phyloP scores from a whole-genome alignment of 148 eudicot genomes.

The Rheum nobile region DNA sequence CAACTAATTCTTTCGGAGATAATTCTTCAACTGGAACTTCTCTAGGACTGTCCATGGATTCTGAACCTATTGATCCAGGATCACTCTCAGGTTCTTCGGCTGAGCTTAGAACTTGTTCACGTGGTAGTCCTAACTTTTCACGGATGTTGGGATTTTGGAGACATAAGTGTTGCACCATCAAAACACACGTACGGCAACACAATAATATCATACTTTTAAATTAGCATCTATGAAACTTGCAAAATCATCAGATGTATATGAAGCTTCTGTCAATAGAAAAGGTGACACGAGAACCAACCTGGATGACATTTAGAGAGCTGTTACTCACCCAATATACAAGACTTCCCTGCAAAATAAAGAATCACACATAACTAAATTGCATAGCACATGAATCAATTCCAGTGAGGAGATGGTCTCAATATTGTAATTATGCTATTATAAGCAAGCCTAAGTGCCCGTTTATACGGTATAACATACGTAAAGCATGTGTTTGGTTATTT shows the following conservation, averaged over 20 bases:
- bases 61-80: conserved; percentile 11
- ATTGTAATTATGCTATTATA: conserved; percentile 1
- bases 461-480: too few species aligned
- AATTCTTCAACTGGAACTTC: conserved; percentile 32
- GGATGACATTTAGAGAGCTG: too few species aligned
- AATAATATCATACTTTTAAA: not conserved
- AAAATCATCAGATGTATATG: not conserved
- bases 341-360: too few species aligned
- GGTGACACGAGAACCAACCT: conserved; percentile 33
- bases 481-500: too few species aligned
- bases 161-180: too few species aligned
- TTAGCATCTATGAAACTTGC: not conserved
- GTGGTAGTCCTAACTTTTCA: too few species aligned
- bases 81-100: conserved; percentile 17
- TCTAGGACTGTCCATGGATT: conserved; percentile 22
- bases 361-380: too few species aligned
- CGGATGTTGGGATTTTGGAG: too few species aligned
- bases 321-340: too few species aligned
- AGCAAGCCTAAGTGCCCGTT: too few species aligned
- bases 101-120: conserved; percentile 11
- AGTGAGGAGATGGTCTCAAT: not conserved
- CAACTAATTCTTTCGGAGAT: conserved; percentile 44
- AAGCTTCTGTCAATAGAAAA: conserved; percentile 1
- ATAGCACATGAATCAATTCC: conserved; percentile 5
- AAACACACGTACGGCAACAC: not conserved